Evolutionary conservation across 2,329 filamentous ascomycete species (phyloP).

Genomic region (Drechslerella stenobrocha): DNA sequence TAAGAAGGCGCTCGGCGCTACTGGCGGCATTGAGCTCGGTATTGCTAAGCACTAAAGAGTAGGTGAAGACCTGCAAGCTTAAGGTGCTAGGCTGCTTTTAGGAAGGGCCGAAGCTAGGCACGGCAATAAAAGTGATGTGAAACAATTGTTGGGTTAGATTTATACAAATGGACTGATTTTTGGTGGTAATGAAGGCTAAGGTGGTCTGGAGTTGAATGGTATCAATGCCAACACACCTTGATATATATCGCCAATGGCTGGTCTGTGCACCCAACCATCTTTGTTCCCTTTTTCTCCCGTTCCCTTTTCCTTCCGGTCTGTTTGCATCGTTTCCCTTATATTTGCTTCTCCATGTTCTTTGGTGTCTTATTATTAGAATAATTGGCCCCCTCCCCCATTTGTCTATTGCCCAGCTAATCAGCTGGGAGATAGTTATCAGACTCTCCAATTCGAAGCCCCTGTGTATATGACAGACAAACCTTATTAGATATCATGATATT

Average conservation of each 20-base stretch:
- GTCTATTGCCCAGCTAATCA: too few species aligned
- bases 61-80: not conserved
- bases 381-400: conserved; percentile 12
- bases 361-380: conserved; percentile 49
- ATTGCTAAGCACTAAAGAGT: conserved; percentile 29
- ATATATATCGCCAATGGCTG: not conserved
- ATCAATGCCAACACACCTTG: too few species aligned
- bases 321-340: conserved; percentile 3
- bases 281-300: not conserved
- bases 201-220: too few species aligned
- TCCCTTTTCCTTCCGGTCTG: not conserved
- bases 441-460: conserved; percentile 38
- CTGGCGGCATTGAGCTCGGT: conserved; percentile 73
- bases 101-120: not conserved
- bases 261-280: not conserved
- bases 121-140: not conserved
- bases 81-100: not conserved
- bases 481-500: not conserved
- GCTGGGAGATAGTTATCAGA: conserved; percentile 20
- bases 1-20: conserved; percentile 71
- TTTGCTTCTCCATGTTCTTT: conserved; percentile 31
- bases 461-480: conserved; percentile 37
- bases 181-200: too few species aligned
- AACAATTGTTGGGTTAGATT: too few species aligned
- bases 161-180: too few species aligned